Conservation (phyloP, 2,329 filamentous ascomycete species). For the Phyllosticta capitalensis region DNA sequence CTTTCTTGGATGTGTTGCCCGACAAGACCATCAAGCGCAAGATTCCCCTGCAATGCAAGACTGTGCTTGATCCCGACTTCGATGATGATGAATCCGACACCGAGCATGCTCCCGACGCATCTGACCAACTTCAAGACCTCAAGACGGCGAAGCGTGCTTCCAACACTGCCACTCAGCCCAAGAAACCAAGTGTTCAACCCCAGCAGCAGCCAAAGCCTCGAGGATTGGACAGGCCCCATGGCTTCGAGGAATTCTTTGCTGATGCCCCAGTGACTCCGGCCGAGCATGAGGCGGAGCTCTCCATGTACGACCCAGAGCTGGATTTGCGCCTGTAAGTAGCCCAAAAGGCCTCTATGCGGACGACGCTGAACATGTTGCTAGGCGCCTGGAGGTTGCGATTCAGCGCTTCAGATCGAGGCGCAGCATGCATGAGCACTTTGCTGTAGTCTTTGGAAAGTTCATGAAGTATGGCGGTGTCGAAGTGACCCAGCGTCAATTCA, state of each 20-base stretch:
- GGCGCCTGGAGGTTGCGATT: conserved; percentile 74
- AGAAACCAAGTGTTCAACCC: conserved; percentile 10
- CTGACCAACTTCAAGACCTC: not conserved
- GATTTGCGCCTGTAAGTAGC: conserved; percentile 35
- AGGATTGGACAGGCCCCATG: conserved; percentile 27
- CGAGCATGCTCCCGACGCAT: conserved; percentile 13
- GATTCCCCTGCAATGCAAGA: conserved; percentile 26
- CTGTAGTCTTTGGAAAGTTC: conserved; percentile 66
- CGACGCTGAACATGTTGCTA: not conserved
- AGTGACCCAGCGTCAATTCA: conserved; percentile 51
- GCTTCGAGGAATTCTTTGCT: conserved; percentile 60
- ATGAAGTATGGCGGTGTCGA: conserved; percentile 76
- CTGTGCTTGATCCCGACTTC: conserved; percentile 17
- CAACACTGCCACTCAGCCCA: not conserved
- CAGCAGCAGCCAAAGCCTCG: not conserved
- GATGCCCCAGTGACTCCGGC: conserved; percentile 68
- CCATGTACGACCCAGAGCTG: conserved; percentile 53
- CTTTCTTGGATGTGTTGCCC: conserved; percentile 31
- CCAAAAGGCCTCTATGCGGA: no score
- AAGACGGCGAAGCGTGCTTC: not conserved
- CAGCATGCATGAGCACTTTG: conserved; percentile 56
- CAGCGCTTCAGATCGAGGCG: conserved; percentile 70
- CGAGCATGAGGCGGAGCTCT: conserved; percentile 56
- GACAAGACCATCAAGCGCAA: conserved; percentile 37
- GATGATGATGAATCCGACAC: conserved; percentile 3